Conservation (phyloP, 148 eudicot species). For the Rhododendron williamsianum region DNA sequence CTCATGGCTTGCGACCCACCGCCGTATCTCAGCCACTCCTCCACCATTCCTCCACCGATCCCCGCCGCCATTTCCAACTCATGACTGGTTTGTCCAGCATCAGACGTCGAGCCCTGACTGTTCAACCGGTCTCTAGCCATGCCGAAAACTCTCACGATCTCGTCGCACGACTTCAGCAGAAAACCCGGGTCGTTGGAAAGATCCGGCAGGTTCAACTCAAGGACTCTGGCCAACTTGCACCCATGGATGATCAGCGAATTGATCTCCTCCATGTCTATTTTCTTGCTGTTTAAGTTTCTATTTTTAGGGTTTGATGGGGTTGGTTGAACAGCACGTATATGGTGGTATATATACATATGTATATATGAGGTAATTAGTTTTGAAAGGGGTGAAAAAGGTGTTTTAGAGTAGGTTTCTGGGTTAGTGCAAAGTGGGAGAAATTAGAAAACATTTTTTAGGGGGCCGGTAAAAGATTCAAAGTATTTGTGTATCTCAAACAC, state of each 20-base stretch:
- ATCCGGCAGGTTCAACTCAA: slow-evolving; percentile 37
- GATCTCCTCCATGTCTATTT: slow-evolving; percentile 36
- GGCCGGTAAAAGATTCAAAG: slow-evolving; percentile 31
- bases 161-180: slow-evolving; percentile 33
- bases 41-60: slow-evolving; percentile 8
- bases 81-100: background rate
- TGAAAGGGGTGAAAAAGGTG: slow-evolving; percentile 3
- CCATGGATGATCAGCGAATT: slow-evolving; percentile 31
- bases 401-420: slow-evolving; percentile 4
- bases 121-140: slow-evolving; percentile 24
- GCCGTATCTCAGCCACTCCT: slow-evolving; percentile 20
- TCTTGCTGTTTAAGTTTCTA: background rate
- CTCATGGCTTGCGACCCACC: slow-evolving; percentile 8
- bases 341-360: background rate
- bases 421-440: background rate
- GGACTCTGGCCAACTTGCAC: slow-evolving; percentile 41
- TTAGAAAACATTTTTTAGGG: background rate
- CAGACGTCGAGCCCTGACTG: background rate
- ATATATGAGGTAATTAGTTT: background rate
- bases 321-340: background rate
- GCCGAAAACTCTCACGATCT: slow-evolving; percentile 33
- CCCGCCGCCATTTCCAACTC: background rate
- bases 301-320: background rate
- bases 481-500: slow-evolving; percentile 19
- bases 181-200: slow-evolving; percentile 13